Base-by-base conservation (phyloP, 148 eudicot species). In the Rhododendron simsii region DNA sequence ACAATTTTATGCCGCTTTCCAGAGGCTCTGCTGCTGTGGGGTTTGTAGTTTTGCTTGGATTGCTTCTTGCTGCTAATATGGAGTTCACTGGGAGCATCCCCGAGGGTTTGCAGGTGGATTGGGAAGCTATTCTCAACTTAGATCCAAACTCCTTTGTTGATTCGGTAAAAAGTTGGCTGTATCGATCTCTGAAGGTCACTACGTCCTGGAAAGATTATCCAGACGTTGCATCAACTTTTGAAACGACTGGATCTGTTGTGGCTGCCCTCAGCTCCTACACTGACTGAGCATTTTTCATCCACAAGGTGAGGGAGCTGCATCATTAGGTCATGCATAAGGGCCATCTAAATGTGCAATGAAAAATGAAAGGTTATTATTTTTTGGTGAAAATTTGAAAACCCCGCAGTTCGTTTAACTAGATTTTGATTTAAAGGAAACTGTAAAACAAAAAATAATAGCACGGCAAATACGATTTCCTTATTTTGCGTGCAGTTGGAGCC, bases 81-180 rank as follows among this genome's bases (percentile, higher is more conserved):
- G 98, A 97, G 92, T 97, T 97, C 92, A 92, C 94, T 2, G 99
- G 96, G 61, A 95, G 91, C 91, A 93, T 97, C 81, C 99, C 99
- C 7, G 86, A 94, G 87, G 98, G 96, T 48, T 50, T 93, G 85
- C 99, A 94, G 87, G 93, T 97, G 78, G 98, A 97, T 89, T 97
- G 99, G 99, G 99, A 95, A 87, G 98, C 99, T 76, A 93, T 95
- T 81, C 91, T 97, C 65, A 93, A 86, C 77, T 88, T 86, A 30
- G 95, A 94, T 85, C 98, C 98, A 1, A 86, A 90, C 71, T 83
- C 92, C 78, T 97, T 95, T 67, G 87, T 93, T 45, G 92, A 91
- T 84, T 93, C 96, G 26, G 90, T 95, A 16, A 97, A 97, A 88
- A 93, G 92, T 85, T 97, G 99, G 99, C 85, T 97, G 67, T 94